Evolutionary conservation across 2,329 filamentous ascomycete species (phyloP), one percentile per base, ranked within the genome.

Genomic region (Hyphodiscus sp.): DNA sequence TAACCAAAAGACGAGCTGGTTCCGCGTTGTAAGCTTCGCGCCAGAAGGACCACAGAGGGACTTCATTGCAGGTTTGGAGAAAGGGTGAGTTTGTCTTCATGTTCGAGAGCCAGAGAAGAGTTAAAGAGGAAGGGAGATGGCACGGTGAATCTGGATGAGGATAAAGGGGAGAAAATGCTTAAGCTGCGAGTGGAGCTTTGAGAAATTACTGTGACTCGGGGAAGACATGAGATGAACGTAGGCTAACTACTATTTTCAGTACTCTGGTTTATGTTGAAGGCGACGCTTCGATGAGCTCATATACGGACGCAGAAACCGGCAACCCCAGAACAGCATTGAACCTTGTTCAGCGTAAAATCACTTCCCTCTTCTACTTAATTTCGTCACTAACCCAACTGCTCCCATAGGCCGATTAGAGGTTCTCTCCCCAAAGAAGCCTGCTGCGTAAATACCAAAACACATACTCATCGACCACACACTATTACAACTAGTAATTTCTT

Each of bases 251-350:
- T 41, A 42, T 45, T 20, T 55, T 57, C 63, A 96, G 91, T 56
- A 80, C 89, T 15, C 75, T 90, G 49, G 78, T 99, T 58, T 90
- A 82, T 66, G 76, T 97, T 48, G 92, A 97, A 70, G 91, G 87
- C 45, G 89, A 96, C 57, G 87, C 86, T 57, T 74, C 74, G 61
- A 83, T 92, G 74, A 77, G 73, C 62, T 75, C 71, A 45, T 92
- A 82, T 68, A 80, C 86, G 61, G 84, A 87, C 62, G 69, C 75
- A 53, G 87, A 94, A 26, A 26, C 23, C 46, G 89, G 89, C 69
- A 85, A 85, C 71, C 80, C 74, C 63, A 77, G 76, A 61, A 80
- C 71, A 51, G 67, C 74, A 48, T 69, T 96, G 66, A 91, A 76
- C 71, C 76, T 97, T 64, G 71, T 86, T 49, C 90, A 96, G 74